A percentile compares a stretch with the other conserved stretches of the same genome.
These are phyloP conservation scores for Rhodofomes roseus DNA, from an alignment of 1,284 basidiomycete genomes.

Conservation along the genomic window DNA sequence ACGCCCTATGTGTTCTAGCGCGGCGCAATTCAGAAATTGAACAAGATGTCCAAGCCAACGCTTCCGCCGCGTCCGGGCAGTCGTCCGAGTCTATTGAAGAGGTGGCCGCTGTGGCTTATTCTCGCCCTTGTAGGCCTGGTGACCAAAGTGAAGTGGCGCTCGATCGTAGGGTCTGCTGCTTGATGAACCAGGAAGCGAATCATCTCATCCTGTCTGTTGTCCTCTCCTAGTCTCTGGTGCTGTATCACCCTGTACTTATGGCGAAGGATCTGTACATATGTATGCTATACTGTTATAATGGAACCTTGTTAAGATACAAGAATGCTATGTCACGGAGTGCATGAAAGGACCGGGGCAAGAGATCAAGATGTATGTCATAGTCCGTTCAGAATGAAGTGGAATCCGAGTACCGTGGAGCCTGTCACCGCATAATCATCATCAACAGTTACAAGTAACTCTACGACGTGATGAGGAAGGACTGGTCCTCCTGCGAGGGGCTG, in stretches of 20 bases:
- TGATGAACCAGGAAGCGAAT: not conserved
- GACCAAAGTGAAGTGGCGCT: constrained; percentile 14
- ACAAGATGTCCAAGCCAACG: constrained; percentile 22
- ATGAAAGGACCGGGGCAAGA: not conserved
- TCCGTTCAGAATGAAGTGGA: not conserved
- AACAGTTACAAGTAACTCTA: not conserved
- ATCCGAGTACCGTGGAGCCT: not conserved
- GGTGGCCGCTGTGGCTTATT: constrained; percentile 23
- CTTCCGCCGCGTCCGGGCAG: constrained; percentile 38
- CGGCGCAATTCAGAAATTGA: constrained; percentile 22
- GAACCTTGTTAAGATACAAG: not conserved
- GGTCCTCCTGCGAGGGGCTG: constrained; percentile 8
- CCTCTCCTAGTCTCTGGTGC: not conserved
- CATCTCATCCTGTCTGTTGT: not conserved
- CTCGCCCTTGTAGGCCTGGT: constrained; percentile 21
- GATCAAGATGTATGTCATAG: not conserved
- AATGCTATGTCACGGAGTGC: not conserved
- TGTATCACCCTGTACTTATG: not conserved
- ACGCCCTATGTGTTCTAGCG: constrained; percentile 10
- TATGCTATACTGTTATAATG: not conserved
- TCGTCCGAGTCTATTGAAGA: constrained; percentile 11
- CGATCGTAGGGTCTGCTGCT: not conserved
- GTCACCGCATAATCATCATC: not conserved
- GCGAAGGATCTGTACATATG: not conserved
- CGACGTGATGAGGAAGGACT: constrained; percentile 10